Base-by-base conservation (phyloP, 2,329 filamentous ascomycete species). In the Cladobotryum mycophilum region DNA sequence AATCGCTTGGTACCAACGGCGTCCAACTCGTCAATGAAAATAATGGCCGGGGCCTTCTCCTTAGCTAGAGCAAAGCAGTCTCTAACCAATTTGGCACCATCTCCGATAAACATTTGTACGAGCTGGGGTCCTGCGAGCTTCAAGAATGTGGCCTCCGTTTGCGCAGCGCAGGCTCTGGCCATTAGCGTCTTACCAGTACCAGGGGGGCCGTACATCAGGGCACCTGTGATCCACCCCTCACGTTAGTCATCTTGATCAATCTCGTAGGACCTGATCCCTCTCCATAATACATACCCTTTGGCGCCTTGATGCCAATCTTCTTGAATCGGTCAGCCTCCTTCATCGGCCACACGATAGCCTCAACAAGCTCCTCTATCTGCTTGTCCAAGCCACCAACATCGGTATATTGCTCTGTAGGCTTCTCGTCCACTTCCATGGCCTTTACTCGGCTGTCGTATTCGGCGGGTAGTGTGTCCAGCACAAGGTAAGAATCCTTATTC, bases 351-450 rank as follows among this genome's bases (percentile, higher is more conserved):
- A 99, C 93, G 45, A 99, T 93, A 50, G 93, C 93, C 75, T 99
- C 93, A 8, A 99, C 91, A 49, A 99, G 80, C 74, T 99, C 95
- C 70, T 96, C 92, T 65, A 99, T 99, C 76, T 99, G 93, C 76
- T 99, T 99, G 73, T 96, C 91, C 62, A 99, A 72, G 47, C 93
- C 93, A 73, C 93, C 93, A 13, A 99, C 95, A 74, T 99, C 93
- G 49, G 86, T 93, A 75, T 99, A 99, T 74, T 97, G 96, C 73
- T 99, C 93, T 37, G 91, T 97, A 9, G 93, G 95, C 79, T 99
- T 99, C 80, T 99, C 95, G 64, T 99, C 93, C 7, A 99, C 93
- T 76, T 99, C 95, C 93, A 99, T 99, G 35, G 95, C 95, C 77
- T 99, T 99, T 59, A 99, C 93, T 70, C 93, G 84, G 73, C 92